Evolutionary conservation across 2,329 filamentous ascomycete genomes (phyloP).

Genomic region (Ceratocystis destructans): DNA sequence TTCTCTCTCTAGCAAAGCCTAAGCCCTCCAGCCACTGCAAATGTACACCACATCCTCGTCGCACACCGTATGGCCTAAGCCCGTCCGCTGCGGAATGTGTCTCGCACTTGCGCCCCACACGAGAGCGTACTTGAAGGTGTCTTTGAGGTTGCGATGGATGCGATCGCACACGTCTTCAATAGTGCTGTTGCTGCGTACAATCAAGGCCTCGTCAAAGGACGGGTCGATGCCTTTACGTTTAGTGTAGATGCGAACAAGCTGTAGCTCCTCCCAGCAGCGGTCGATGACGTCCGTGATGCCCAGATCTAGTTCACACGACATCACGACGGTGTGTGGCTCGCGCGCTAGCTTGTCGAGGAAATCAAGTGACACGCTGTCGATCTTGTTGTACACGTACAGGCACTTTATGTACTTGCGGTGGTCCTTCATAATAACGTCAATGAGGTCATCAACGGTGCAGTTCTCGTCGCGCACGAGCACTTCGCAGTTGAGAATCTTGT

Average conservation of each 20-base stretch:
- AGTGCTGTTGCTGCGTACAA: slow-evolving; percentile 73
- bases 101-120: slow-evolving; percentile 96
- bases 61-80: slow-evolving; percentile 63
- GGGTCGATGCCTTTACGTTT: slow-evolving; percentile 90
- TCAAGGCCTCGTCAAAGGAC: slow-evolving; percentile 79
- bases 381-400: slow-evolving; percentile 99
- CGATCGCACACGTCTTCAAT: slow-evolving; percentile 97
- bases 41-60: slow-evolving; percentile 59
- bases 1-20: slow-evolving; percentile 20
- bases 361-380: slow-evolving; percentile 85
- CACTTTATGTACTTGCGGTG: slow-evolving; percentile 93
- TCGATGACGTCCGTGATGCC: slow-evolving; percentile 90
- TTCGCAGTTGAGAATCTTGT: slow-evolving; percentile 97
- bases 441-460: slow-evolving; percentile 93
- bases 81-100: slow-evolving; percentile 88
- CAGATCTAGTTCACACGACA: slow-evolving; percentile 92
- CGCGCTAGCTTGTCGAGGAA: slow-evolving; percentile 84
- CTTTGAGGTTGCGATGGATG: slow-evolving; percentile 86
- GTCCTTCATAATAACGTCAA: slow-evolving; percentile 98
- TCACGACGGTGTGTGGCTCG: slow-evolving; percentile 88
- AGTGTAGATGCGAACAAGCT: slow-evolving; percentile 84
- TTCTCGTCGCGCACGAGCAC: slow-evolving; percentile 90
- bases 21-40: slow-evolving; percentile 50
- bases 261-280: slow-evolving; percentile 84
- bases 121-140: slow-evolving; percentile 96